Percentiles rank a stretch among this genome's conserved stretches.
These are phyloP conservation scores for Penicillium antarcticum DNA, from an alignment of 495 filamentous ascomycete genomes.

Conservation along the genomic window DNA sequence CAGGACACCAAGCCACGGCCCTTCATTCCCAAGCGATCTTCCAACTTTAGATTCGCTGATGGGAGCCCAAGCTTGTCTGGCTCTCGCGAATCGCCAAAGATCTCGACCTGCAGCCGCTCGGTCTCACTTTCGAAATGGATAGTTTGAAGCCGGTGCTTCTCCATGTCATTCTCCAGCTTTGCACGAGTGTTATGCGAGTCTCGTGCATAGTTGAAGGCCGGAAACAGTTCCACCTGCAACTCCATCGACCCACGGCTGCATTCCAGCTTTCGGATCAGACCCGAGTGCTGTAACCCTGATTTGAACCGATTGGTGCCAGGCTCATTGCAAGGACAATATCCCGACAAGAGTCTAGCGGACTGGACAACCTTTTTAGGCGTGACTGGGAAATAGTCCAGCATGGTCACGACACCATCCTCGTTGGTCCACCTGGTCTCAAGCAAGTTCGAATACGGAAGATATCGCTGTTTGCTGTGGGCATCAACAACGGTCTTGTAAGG, in stretches of 20 bases:
- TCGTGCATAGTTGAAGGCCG: constrained; percentile 65
- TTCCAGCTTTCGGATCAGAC: constrained; percentile 63
- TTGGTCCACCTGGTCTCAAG: constrained; percentile 69
- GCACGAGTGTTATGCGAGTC: constrained; percentile 47
- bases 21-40: constrained; percentile 45
- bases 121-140: constrained; percentile 57
- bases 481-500: constrained; percentile 38
- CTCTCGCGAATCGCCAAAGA: constrained; percentile 58
- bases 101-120: constrained; percentile 60
- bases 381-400: constrained; percentile 68
- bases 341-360: constrained; percentile 26
- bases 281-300: constrained; percentile 38
- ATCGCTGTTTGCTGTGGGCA: constrained; percentile 65
- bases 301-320: constrained; percentile 32
- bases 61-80: constrained; percentile 45
- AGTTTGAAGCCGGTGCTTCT: constrained; percentile 49
- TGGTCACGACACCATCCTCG: constrained; percentile 66
- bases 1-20: constrained; percentile 58
- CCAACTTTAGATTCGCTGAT: constrained; percentile 47
- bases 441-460: constrained; percentile 67
- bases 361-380: constrained; percentile 20
- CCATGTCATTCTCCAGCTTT: constrained; percentile 26
- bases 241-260: constrained; percentile 62
- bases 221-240: constrained; percentile 64
- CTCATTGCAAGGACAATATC: constrained; percentile 37